Evolutionary conservation across 768 basidiomycete species (phyloP), one percentile per base, ranked within the genome.

Genomic region (Naganishia kalamii): DNA sequence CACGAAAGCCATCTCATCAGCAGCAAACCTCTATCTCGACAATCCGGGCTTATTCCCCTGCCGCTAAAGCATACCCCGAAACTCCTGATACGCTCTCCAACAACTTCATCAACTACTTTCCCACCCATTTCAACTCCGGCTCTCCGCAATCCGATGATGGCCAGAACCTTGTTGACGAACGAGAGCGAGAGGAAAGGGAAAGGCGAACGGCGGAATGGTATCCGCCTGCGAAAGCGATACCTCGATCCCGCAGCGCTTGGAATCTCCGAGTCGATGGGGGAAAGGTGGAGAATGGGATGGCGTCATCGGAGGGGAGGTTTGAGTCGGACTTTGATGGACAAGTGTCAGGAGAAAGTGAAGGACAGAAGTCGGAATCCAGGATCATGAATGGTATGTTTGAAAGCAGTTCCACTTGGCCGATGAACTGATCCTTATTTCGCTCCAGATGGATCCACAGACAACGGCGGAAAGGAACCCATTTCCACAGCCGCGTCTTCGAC

Each of bases 191-290:
- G 25, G 54, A 57, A 17, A 15, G 23, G 7, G 54, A 57, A 23
- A 35, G 35, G 17, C 54, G 54, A 11, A 57, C 54, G 10, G 30
- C 54, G 7, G 32, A 21, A 12, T 57, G 54, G 54, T 57, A 40
- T 35, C 54, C 54, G 23, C 54, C 54, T 27, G 37, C 40, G 17
- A 57, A 57, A 15, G 54, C 54, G 5, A 57, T 57, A 3, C 54
- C 54, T 4, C 23, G 54, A 27, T 57, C 54, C 21, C 2, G 35
- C 11, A 57, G 54, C 17, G 54, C 54, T 40, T 57, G 54, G 54
- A 57, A 57, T 40, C 23, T 57, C 21, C n/a, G 54, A 27, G 54
- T 57, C 33, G 54, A 57, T 7, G 54, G 40, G 15, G 54, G 54
- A 11, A 57, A 57, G 23, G 54, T 17, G 21, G 23, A 57, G 13